A percentile compares a stretch with the other conserved stretches of the same genome.
Conservation (phyloP, 768 basidiomycete species). For the Xerocomellus chrysenteron region DNA sequence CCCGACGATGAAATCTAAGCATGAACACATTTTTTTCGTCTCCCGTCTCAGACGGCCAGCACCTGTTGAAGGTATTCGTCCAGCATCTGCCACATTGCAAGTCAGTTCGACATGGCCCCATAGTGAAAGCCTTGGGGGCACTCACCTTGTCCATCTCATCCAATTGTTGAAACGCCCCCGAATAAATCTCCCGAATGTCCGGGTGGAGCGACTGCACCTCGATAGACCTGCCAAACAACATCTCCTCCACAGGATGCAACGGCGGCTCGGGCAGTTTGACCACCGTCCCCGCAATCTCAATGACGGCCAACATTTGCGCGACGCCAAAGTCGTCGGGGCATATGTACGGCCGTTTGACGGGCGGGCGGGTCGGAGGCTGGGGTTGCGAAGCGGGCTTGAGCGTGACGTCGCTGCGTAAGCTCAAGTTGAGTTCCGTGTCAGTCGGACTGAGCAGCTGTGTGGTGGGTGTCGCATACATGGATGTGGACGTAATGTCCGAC, state of each 20-base stretch:
- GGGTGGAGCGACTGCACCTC: conserved; percentile 69
- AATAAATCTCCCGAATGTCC: conserved; percentile 67
- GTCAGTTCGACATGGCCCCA: neutral
- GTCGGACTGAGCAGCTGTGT: conserved; percentile 30
- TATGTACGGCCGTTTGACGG: conserved; percentile 46
- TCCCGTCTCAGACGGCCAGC: conserved; percentile 12
- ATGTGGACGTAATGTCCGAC: conserved; percentile 49
- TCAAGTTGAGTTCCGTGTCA: conserved; percentile 11
- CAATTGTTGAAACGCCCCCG: conserved; percentile 64
- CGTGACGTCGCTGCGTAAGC: conserved; percentile 9
- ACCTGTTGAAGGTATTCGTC: conserved; percentile 33
- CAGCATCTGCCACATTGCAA: conserved; percentile 16
- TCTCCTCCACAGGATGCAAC: conserved; percentile 67
- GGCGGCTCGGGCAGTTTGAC: conserved; percentile 35
- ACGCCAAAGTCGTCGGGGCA: conserved; percentile 87
- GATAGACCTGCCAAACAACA: conserved; percentile 67
- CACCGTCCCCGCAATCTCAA: conserved; percentile 59
- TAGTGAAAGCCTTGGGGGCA: neutral
- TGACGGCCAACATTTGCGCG: conserved; percentile 82
- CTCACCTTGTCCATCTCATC: conserved; percentile 79
- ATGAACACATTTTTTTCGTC: neutral
- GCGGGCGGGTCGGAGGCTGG: conserved; percentile 5
- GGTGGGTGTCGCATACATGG: conserved; percentile 47
- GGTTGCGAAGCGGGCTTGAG: conserved; percentile 25
- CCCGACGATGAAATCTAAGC: neutral